phyloP scores from a whole-genome alignment of 345 rosid genomes.

The Hevea brasiliensis region DNA sequence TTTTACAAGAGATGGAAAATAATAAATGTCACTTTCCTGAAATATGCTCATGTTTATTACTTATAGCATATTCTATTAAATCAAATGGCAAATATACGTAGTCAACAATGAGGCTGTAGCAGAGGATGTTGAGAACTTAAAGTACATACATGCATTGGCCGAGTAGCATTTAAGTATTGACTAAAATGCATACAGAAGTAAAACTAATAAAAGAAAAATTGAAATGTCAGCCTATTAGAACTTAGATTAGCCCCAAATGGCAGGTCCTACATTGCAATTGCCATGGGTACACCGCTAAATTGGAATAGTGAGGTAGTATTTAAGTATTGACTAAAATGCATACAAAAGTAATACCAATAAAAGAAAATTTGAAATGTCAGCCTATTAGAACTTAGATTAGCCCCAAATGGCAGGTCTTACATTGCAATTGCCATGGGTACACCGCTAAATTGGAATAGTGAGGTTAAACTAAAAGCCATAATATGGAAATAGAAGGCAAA shows the following conservation, averaged over 20 bases:
- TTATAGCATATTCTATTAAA: background rate
- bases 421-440: background rate
- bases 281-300: background rate
- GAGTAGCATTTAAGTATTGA: background rate
- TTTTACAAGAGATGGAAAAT: background rate
- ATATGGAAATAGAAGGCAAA: background rate
- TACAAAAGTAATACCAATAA: no score
- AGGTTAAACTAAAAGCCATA: background rate
- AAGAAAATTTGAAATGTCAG: background rate
- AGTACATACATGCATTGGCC: background rate
- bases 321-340: no score
- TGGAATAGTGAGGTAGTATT: background rate
- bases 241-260: background rate
- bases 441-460: background rate
- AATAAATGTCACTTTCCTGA: background rate
- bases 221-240: background rate
- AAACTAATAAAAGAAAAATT: background rate
- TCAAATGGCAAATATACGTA: background rate
- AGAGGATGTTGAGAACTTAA: background rate
- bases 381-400: background rate
- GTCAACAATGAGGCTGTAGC: background rate
- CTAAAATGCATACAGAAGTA: background rate
- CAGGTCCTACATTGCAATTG: background rate
- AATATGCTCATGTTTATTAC: background rate
- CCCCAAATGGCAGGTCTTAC: background rate